Evolutionary conservation across 1,284 basidiomycete species (phyloP), one percentile per base, ranked within the genome.

Genomic region (Puccinia hordei): DNA sequence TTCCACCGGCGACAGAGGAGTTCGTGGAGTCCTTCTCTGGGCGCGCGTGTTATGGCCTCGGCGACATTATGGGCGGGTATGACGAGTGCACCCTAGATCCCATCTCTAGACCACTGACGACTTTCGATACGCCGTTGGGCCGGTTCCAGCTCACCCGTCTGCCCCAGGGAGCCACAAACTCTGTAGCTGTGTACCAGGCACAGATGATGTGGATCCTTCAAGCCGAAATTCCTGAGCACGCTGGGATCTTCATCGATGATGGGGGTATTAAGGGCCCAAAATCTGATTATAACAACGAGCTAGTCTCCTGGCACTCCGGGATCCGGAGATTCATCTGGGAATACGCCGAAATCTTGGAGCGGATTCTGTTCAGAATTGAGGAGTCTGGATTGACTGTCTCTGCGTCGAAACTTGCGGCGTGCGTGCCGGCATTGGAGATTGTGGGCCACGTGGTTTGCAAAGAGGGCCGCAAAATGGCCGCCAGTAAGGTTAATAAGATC

Each of bases 381-480:
- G n/a, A n/a, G n/a, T n/a, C n/a, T n/a, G n/a, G n/a, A 17, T 24
- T 74, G 6, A 74, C 73, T 2, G 57, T 74, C 2, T 74, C 73
- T 10, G 73, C 27, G 24, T 38, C 30, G 5, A 74, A 74, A 19
- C 35, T 59, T 35, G 73, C 73, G 22, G 22, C 17, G 5, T 59
- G 55, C 63, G 73, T 74, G 27, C 73, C 55, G 19, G 73, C 30
- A 38, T 41, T 74, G 57, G 73, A 74, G 33, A 74, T 74, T 61
- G 73, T 74, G 41, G 73, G 73, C 19, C 27, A 74, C 41, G 73
- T 74, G 9, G 73, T 74, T 17, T 59, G 55, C 10, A 55, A 35
- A 19, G 55, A 74, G 33, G 53, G 72, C 10, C 33, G 72, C n/a
- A 57, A 19, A 17, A 59, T 74, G 15, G 19, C 72, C 8, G 17